Evolutionary conservation across 768 basidiomycete species (phyloP), one percentile per base, ranked within the genome.

Genomic region (Serendipita sp.): DNA sequence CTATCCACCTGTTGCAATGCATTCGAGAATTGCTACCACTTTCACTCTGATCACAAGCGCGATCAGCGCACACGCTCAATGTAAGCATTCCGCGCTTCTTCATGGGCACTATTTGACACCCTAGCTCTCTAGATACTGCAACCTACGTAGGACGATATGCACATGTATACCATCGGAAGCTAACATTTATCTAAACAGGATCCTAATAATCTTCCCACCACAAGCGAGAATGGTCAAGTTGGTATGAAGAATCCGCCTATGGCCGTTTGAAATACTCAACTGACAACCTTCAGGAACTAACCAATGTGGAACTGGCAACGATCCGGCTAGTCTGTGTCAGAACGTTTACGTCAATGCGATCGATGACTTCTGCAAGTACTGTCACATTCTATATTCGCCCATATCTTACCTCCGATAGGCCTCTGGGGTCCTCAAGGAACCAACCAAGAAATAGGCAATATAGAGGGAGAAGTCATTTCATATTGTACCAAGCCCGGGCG

Each of bases 271-370:
- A 46, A 13, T 18, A 46, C 44, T 46, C 44, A 13, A 46, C 11
- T 46, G 13, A 46, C 44, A 46, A 13, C 13, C 23, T 11, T 23
- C 51, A 38, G 65, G 65, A 15, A 65, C 65, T 36, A 71, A 70
- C 44, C 44, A 65, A 32, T 76, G 75, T 56, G 75, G 75, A 3
- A 71, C 70, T 2, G 65, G 64, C 28, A 65, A 71, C 34, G 68
- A 66, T 44, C 72, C 69, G 58, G 64, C 54, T 32, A 71, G 71
- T 34, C 69, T 66, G 64, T 76, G 74, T 65, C 74, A 75, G 65
- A 64, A 58, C 35, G 51, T 65, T 4, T 63, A 46, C 41, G 35
- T 68, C 35, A 67, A 67, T 46, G 38, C 44, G 13, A n/a, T 64
- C 32, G 44, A 56, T 65, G 68, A 68, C 65, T 68, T 68, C 28